These are phyloP conservation scores for Kwoniella shivajii DNA, from an alignment of 1,284 basidiomycete species.

Conservation along the genomic window DNA sequence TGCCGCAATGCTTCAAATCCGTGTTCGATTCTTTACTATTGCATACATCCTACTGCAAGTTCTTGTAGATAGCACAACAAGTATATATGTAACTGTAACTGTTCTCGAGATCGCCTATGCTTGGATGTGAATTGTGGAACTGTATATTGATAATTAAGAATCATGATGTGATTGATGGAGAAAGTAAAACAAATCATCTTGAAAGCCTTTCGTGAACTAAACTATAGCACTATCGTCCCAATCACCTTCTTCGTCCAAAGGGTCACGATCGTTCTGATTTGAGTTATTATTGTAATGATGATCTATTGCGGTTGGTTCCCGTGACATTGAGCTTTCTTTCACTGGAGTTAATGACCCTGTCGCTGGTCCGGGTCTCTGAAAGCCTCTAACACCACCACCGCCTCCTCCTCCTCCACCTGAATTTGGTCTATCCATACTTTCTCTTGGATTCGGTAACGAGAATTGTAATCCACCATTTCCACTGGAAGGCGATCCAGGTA, in stretches of 20 bases:
- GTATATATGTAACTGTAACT: background rate
- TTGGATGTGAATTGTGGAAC: background rate
- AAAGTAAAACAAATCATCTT: background rate
- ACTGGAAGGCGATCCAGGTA: conserved; percentile 7
- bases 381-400: background rate
- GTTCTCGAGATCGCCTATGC: background rate
- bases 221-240: conserved; percentile 12
- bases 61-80: background rate
- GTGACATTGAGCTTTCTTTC: conserved; percentile 15
- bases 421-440: background rate
- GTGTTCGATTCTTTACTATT: no score
- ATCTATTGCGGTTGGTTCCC: background rate
- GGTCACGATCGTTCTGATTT: background rate
- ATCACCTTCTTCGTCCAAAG: background rate
- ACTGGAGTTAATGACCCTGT: conserved; percentile 17
- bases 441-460: background rate
- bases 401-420: background rate
- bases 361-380: conserved; percentile 1
- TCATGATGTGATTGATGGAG: background rate
- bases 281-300: background rate
- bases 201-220: background rate
- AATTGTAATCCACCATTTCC: conserved; percentile 1
- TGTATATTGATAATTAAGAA: background rate
- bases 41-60: background rate
- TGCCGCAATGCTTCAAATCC: no score